Percentiles rank a stretch among this genome's conserved stretches.
phyloP scores from a whole-genome alignment of 176 grass and related monocot genomes.

The Musa itinerans region DNA sequence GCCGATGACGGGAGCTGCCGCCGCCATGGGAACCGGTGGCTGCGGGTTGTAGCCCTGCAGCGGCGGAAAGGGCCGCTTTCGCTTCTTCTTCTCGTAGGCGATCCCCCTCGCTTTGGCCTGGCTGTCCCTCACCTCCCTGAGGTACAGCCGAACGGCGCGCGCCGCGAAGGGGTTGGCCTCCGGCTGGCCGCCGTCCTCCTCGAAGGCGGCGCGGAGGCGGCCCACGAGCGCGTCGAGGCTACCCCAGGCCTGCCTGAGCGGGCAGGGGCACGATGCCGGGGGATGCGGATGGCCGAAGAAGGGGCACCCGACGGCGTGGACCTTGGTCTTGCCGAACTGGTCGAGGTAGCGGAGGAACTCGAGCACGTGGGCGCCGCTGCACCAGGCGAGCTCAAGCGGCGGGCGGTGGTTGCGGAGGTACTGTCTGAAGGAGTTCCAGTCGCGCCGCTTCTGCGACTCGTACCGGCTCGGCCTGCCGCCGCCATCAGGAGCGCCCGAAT shows the following conservation, averaged over 20 bases:
- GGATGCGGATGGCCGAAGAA: constrained; percentile 68
- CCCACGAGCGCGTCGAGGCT: constrained; percentile 71
- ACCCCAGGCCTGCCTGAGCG: constrained; percentile 61
- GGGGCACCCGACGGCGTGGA: constrained; percentile 44
- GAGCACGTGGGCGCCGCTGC: constrained; percentile 74
- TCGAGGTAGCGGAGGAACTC: constrained; percentile 79
- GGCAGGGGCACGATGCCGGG: constrained; percentile 54
- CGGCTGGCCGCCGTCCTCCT: constrained; percentile 59
- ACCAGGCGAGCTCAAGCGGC: constrained; percentile 53
- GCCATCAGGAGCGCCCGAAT: neutral
- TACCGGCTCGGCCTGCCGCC: constrained; percentile 45
- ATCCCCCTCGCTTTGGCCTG: constrained; percentile 24
- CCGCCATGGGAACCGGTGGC: too few relatives aligned
- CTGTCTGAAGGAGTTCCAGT: constrained; percentile 83
- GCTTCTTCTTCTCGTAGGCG: constrained; percentile 29
- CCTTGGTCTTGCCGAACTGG: constrained; percentile 85
- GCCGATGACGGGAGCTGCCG: too few relatives aligned
- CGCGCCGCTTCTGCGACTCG: constrained; percentile 81
- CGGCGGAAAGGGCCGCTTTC: constrained; percentile 38
- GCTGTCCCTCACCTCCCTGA: constrained; percentile 41
- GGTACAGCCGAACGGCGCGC: constrained; percentile 57
- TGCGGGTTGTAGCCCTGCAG: neutral
- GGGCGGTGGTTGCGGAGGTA: constrained; percentile 74
- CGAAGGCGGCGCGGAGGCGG: constrained; percentile 72
- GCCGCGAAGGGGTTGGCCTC: constrained; percentile 71